Evolutionary conservation across 2,329 filamentous ascomycete genomes (phyloP), one percentile per base, ranked within the genome.

Genomic region (Onygenales sp.): DNA sequence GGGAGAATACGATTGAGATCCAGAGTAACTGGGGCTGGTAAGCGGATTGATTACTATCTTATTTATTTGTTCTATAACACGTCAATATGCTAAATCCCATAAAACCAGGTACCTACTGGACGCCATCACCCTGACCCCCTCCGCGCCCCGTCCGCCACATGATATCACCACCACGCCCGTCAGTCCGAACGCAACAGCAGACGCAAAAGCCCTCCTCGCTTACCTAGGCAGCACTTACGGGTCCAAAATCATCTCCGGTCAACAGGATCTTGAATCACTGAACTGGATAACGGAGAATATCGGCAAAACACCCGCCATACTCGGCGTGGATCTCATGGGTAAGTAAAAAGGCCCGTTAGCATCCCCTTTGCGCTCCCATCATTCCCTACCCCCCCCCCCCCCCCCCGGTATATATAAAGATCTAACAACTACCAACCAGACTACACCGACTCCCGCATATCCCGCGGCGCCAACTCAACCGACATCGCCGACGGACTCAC

Each of bases 21-120:
- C 67, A 73, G 51, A 73, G 61, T 62, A 74, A 77, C 62, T 77
- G 74, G 74, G 75, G 75, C 53, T 77, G 72, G 73, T 72, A 62
- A 55, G 61, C 21, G 21, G 21, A 27, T 27, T 27, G 21, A 5
- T 27, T 27, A 5, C 21, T 4, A 27, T 27, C 21, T 27, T 3
- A 54, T 1, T 27, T 17, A n/a, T 14, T 3, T 43, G 32, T 44
- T 21, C 11, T 39, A 21, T 21, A n/a, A n/a, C 9, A 17, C 33
- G 42, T 14, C 21, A 47, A 44, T 44, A 34, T 14, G 9, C 2
- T 14, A 3, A 17, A 34, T 9, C 50, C 27, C 21, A 71, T 31
- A 45, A 21, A 40, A 42, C 32, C 32, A 51, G 48, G 48, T 51
- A 51, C 17, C 37, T 51, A 6, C 40, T 75, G 51, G 75, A 77